A percentile compares a stretch with the other conserved stretches of the same genome.
Conservation (phyloP, 768 basidiomycete species). For the Suillus clintonianus region DNA sequence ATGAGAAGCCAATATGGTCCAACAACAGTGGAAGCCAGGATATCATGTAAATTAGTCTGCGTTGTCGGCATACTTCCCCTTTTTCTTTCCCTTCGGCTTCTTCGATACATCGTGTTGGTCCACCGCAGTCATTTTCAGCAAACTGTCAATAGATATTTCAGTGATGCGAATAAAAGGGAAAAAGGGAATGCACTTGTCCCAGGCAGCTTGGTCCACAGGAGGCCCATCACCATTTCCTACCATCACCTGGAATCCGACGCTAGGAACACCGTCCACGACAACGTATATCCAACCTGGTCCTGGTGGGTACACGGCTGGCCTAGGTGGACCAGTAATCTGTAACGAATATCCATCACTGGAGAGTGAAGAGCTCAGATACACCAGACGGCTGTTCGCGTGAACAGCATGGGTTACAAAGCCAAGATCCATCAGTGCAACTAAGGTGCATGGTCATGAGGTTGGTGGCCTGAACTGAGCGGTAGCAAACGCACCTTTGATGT, state of each 20-base stretch:
- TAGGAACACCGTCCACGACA: slow-evolving; percentile 67
- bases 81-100: slow-evolving; percentile 16
- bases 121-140: slow-evolving; percentile 47
- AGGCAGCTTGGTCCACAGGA: slow-evolving; percentile 53
- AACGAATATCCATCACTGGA: slow-evolving; percentile 48
- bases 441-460: slow-evolving; percentile 9
- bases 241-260: slow-evolving; percentile 62
- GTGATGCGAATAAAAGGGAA: not conserved
- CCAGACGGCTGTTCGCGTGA: slow-evolving; percentile 75
- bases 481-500: slow-evolving; percentile 51
- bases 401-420: slow-evolving; percentile 81
- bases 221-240: slow-evolving; percentile 68
- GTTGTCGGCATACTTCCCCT: slow-evolving; percentile 16
- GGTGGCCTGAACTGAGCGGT: not conserved
- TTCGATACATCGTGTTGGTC: slow-evolving; percentile 52
- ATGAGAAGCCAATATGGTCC: not conserved
- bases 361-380: slow-evolving; percentile 55
- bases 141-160: slow-evolving; percentile 32
- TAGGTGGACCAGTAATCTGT: slow-evolving; percentile 63
- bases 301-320: slow-evolving; percentile 69
- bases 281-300: slow-evolving; percentile 79
- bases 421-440: slow-evolving; percentile 79
- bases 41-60: slow-evolving; percentile 11
- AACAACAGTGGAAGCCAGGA: not conserved
- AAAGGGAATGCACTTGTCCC: slow-evolving; percentile 51